Base-by-base conservation (phyloP, 1,139 yeast genomes). In the Protomyces macrosporus region DNA sequence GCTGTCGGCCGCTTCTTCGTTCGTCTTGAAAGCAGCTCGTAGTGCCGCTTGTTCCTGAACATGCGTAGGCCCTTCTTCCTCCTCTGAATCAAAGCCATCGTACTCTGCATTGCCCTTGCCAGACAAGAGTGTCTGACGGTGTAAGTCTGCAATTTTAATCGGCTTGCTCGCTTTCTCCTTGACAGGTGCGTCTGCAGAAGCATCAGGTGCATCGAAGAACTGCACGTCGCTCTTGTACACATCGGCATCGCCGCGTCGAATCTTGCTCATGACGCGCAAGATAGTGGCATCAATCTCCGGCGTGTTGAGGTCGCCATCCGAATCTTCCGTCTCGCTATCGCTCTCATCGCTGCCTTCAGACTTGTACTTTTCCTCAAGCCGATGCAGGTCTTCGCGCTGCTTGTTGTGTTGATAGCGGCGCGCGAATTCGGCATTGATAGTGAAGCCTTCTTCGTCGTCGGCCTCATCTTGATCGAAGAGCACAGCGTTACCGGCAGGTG, bases 141-240 rank as follows among this genome's bases (percentile, higher is more conserved):
- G 98, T 73, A 91, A 93, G 73, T 95, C 99, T 71, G 90, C 90
- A 74, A 95, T 81, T 72, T 86, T 90, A 68, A 93, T 79, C 4
- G 98, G 97, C 74, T 90, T 90, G 34, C 85, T 85, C 65, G 80
- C 79, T 50, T 56, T 57, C n/a, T 23, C 50, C 12, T 45, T 36
- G 23, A 32, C 12, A 6, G 23, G n/a, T 5, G 32, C 51, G 5
- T 67, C 55, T 52, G 60, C 14, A 6, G 63, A 67, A 10, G 66
- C 48, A 10, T 65, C 69, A 6, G 66, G 50, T n/a, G 34, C 42
- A 2, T 52, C 69, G 55, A 42, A 67, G 64, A 67, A 14, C 69
- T 45, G 78, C 3, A 77, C 77, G 40, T 79, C 85, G 1, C 85
- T 80, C 35, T 86, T 88, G 10, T 84, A 79, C 59, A 93, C 77